A percentile compares a stretch with the other conserved stretches of the same genome.
phyloP scores from a whole-genome alignment of 2,329 filamentous ascomycete species.

The Zelopaecilomyces penicillatus region DNA sequence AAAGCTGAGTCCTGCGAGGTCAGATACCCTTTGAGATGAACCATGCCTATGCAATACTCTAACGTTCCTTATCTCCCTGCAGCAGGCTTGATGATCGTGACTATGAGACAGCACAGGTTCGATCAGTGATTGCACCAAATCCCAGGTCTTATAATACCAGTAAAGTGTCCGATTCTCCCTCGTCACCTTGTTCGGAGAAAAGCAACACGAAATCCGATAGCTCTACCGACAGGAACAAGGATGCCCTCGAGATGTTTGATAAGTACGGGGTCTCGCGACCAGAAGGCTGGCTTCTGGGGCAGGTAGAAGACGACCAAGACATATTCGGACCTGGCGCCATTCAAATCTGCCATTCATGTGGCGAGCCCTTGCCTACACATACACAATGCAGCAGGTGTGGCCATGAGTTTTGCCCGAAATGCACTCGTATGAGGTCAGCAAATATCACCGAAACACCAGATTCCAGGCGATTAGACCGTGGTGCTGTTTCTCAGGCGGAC shows the following conservation, averaged over 20 bases:
- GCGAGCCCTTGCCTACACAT: constrained; percentile 28
- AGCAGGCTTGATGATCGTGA: too few relatives aligned
- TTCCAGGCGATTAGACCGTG: too few relatives aligned
- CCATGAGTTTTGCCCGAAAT: constrained; percentile 42
- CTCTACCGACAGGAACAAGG: constrained; percentile 28
- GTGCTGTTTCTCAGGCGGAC: too few relatives aligned
- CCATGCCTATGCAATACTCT: too few relatives aligned
- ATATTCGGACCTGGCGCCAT: constrained; percentile 15
- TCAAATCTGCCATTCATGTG: constrained; percentile 43
- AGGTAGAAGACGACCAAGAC: constrained; percentile 9
- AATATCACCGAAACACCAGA: too few relatives aligned
- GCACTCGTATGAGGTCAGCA: constrained; percentile 15
- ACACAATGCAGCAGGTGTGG: constrained; percentile 40
- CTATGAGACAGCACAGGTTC: too few relatives aligned
- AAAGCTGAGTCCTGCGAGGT: too few relatives aligned
- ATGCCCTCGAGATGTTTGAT: constrained; percentile 39
- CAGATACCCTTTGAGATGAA: too few relatives aligned
- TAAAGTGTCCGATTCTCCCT: neutral
- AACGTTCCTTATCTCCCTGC: too few relatives aligned
- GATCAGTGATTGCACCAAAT: too few relatives aligned
- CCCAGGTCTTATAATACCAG: too few relatives aligned
- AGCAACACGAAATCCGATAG: constrained; percentile 21
- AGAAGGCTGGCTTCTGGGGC: constrained; percentile 38
- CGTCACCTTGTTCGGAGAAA: constrained; percentile 5
- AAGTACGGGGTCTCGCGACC: constrained; percentile 38